Conservation (phyloP, 2,329 filamentous ascomycete species). For the Podosphaera aphanis region DNA sequence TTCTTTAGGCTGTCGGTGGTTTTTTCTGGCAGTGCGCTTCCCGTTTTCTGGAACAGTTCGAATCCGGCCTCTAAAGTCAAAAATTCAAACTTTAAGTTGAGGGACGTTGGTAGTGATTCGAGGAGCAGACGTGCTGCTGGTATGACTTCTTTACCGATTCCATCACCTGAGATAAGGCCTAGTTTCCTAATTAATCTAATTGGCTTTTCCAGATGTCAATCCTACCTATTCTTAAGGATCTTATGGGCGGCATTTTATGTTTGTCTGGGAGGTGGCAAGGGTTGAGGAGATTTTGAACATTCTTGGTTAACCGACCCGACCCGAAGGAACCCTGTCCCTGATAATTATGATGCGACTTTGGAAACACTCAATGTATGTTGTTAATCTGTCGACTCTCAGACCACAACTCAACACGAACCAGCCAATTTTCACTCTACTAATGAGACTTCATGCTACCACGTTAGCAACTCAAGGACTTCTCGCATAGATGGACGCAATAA, state of each 20-base stretch:
- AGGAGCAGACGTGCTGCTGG: slow-evolving; percentile 78
- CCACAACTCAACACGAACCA: background rate
- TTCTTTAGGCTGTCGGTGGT: slow-evolving; percentile 73
- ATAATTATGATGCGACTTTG: background rate
- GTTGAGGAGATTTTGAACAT: background rate
- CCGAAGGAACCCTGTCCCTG: background rate
- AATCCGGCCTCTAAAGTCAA: slow-evolving; percentile 82
- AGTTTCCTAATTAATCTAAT: slow-evolving; percentile 1
- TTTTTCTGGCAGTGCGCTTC: slow-evolving; percentile 66
- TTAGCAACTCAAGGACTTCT: background rate
- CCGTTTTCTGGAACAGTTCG: slow-evolving; percentile 77
- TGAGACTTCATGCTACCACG: background rate
- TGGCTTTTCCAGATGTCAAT: background rate
- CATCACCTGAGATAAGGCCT: slow-evolving; percentile 95
- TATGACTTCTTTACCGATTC: slow-evolving; percentile 96
- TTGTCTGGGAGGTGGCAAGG: slow-evolving; percentile 4
- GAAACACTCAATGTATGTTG: background rate
- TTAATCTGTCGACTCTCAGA: background rate
- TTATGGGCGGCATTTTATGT: slow-evolving; percentile 28
- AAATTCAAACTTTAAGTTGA: slow-evolving; percentile 84
- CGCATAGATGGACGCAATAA: background rate
- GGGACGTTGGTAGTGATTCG: slow-evolving; percentile 75
- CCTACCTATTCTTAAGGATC: slow-evolving; percentile 44
- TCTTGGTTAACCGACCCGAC: background rate
- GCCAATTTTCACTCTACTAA: background rate